Evolutionary conservation across 768 basidiomycete genomes (phyloP), one percentile per base, ranked within the genome.

Genomic region (Botryobasidium botryosum): DNA sequence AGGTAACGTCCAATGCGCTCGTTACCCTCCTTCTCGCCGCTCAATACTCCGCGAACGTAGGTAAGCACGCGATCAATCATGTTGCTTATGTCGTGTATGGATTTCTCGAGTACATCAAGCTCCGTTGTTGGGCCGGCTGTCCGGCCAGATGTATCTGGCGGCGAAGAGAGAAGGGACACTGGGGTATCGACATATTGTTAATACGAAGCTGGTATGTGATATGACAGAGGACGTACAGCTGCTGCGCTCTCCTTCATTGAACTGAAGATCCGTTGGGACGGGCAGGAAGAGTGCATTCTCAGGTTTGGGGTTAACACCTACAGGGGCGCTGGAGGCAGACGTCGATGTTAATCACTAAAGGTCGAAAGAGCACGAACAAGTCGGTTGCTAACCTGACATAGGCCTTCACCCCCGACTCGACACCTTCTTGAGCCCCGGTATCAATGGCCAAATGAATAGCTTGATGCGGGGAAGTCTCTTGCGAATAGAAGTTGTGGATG

Each of bases 241-340:
- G 50, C 82, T 79, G 49, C 79, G 75, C 59, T 97, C 91, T 27
- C 78, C 70, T 36, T 83, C 76, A 52, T 79, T 75, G 62, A 84
- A 84, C 53, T 74, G 74, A 46, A 97, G 68, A 50, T 82, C 75
- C 48, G 84, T 79, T n/a, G 85, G 82, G 42, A 97, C 75, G 28
- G 92, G 91, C 24, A 84, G 69, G 62, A 97, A 97, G 25, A 91
- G 84, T 53, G 84, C 86, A 62, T 94, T 92, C 65, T 96, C 91
- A 35, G 86, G 75, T 64, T 87, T 91, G 28, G 82, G 84, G 58
- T 68, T 73, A 21, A 90, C 74, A 8, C 91, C 90, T 13, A 96
- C 75, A 3, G 87, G 86, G 43, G 87, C 81, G 57, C 86, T 87
- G 53, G 25, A 31, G 18, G 32, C 32, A 10, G 32, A 33, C 32